Percentiles rank a stretch among this genome's conserved stretches.
Conservation (phyloP, 352 stramenopile genomes). For the Pythium chondricola region DNA sequence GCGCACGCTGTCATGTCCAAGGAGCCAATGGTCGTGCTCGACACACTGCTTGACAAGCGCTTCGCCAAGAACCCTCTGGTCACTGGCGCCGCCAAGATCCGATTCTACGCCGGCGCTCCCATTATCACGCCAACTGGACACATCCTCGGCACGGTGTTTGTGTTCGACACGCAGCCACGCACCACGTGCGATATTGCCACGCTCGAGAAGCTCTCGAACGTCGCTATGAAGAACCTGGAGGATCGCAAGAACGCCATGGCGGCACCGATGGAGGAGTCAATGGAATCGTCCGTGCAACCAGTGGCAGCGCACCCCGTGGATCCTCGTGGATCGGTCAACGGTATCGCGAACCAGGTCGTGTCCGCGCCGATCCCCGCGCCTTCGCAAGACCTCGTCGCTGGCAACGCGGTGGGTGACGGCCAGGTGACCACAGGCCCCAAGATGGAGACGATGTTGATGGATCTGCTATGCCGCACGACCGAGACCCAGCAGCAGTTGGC, state of each 20-base stretch:
- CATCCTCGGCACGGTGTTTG: slow-evolving; percentile 80
- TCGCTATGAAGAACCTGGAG: slow-evolving; percentile 87
- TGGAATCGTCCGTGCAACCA: slow-evolving; percentile 27
- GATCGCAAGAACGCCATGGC: slow-evolving; percentile 85
- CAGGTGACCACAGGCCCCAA: slow-evolving; percentile 80
- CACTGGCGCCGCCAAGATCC: slow-evolving; percentile 78
- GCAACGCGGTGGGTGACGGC: slow-evolving; percentile 66
- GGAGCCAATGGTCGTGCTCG: slow-evolving; percentile 86
- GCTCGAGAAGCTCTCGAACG: slow-evolving; percentile 83
- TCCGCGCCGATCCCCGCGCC: slow-evolving; percentile 34
- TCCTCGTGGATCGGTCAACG: slow-evolving; percentile 58
- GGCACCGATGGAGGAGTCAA: slow-evolving; percentile 47
- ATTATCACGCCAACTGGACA: slow-evolving; percentile 80
- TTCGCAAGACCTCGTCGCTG: slow-evolving; percentile 78
- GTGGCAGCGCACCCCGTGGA: slow-evolving; percentile 25
- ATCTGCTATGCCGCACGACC: slow-evolving; percentile 82
- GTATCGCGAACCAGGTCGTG: slow-evolving; percentile 77
- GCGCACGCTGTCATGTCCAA: slow-evolving; percentile 86
- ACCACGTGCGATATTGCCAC: slow-evolving; percentile 83
- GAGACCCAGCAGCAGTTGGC: slow-evolving; percentile 88
- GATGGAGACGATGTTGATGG: slow-evolving; percentile 90
- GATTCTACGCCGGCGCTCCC: slow-evolving; percentile 78
- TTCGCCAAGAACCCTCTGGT: slow-evolving; percentile 85
- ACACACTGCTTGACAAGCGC: slow-evolving; percentile 80
- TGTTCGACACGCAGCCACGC: slow-evolving; percentile 82